Evolutionary conservation across 306 rosid species (phyloP), one percentile per base, ranked within the genome.

Genomic region (Cucurbita pepo): DNA sequence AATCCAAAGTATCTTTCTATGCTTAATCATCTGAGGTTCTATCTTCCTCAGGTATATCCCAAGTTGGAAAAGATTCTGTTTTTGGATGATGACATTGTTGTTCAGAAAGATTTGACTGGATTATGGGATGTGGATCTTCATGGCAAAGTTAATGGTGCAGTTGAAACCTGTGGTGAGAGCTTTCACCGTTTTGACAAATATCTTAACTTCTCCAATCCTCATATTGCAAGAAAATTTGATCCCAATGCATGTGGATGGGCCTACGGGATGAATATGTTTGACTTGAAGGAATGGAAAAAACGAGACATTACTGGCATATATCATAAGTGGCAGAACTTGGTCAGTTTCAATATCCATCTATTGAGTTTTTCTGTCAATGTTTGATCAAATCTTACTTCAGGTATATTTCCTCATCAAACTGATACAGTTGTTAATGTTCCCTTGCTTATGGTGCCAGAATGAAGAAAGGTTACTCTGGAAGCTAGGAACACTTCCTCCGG

Each of bases 171-270:
- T 81, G 99, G 99, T 57, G 85, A 82, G 82, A 95, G 97, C 77
- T 95, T 95, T 83, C 97, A 95, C 81, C 88, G 97, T 58, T 91
- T 95, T 73, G 97, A 95, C 84, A 95, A 91, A 81, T 95, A 95
- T 77, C 91, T 95, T 9, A 95, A 95, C 85, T 95, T 95, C 51
- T 84, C 97, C 36, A 95, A 86, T 80, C 99, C 93, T 6, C 96
- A 89, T 76, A 95, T 95, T 77, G 95, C 99, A 25, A 89, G 97
- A 85, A 86, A 88, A 64, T 95, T 95, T 77, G 91, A 89, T 79
- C 99, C 99, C 37, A 89, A 88, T 79, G 96, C 99, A 54, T 95
- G 99, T 75, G 99, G 99, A 58, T 91, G 97, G 99, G 99, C 99
- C 6, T 95, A 95, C 5, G 99, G 99, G 50, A 95, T 95, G 99